phyloP scores from a whole-genome alignment of 805 yeast genomes.

The Maudiozyma saulgeensis region DNA sequence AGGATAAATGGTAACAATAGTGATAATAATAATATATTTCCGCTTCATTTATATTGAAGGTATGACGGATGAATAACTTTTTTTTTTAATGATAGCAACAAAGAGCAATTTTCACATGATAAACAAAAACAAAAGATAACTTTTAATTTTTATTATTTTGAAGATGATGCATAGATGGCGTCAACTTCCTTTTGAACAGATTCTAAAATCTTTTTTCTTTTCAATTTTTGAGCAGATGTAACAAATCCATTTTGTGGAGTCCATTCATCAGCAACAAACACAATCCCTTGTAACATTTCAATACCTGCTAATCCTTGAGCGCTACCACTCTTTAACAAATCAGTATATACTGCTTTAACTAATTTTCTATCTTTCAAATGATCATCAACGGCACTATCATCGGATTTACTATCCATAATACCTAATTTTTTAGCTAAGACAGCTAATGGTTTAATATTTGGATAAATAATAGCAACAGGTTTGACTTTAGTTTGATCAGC shows the following conservation, averaged over 20 bases:
- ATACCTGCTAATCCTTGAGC: constrained; percentile 75
- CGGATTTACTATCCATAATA: constrained; percentile 25
- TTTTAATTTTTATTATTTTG: background rate
- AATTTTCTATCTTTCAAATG: constrained; percentile 50
- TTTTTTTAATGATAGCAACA: background rate
- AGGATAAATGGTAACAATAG: no score
- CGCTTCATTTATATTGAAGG: no score
- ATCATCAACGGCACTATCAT: constrained; percentile 37
- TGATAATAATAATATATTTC: no score
- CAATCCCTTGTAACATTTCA: constrained; percentile 73
- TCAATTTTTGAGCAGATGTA: constrained; percentile 92
- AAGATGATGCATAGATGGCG: constrained; percentile 37
- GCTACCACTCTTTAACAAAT: constrained; percentile 66
- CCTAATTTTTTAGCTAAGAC: constrained; percentile 50
- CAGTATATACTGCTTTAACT: constrained; percentile 41
- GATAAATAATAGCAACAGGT: constrained; percentile 86
- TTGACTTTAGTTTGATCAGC: constrained; percentile 83
- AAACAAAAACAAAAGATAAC: no score
- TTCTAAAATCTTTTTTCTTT: constrained; percentile 78
- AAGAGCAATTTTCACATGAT: background rate
- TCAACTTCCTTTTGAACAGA: constrained; percentile 62
- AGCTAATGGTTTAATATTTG: constrained; percentile 59
- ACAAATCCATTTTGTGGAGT: constrained; percentile 93
- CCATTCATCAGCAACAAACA: constrained; percentile 85
- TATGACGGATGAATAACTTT: no score